Conservation (phyloP, 768 basidiomycete genomes). For the Paxillus ammoniavirescens region DNA sequence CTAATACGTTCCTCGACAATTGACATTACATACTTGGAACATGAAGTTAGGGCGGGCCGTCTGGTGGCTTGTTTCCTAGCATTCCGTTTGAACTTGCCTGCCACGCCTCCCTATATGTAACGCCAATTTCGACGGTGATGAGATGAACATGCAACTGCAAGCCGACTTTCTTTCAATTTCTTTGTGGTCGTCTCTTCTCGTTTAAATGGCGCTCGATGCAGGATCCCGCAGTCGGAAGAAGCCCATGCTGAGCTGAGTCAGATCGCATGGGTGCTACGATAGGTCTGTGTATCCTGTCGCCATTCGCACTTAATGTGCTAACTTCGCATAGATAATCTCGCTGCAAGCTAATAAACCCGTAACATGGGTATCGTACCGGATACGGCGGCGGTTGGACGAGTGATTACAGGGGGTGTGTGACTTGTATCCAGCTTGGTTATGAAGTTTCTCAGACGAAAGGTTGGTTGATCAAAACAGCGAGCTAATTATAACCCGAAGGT, state of each 20-base stretch:
- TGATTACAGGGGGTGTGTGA: no score
- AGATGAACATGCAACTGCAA: constrained; percentile 99
- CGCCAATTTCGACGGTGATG: constrained; percentile 99
- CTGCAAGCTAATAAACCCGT: constrained; percentile 99
- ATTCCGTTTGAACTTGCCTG: constrained; percentile 96
- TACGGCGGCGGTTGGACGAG: no score
- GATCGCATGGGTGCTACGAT: constrained; percentile 97
- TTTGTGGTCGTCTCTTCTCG: constrained; percentile 1
- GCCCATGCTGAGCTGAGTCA: constrained; percentile 97
- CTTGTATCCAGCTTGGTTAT: no score
- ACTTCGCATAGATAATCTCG: constrained; percentile 78
- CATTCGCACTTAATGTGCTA: not conserved
- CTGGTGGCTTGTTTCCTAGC: constrained; percentile 47
- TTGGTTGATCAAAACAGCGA: no score
- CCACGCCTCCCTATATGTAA: constrained; percentile 99
- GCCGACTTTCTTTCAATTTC: constrained; percentile 30
- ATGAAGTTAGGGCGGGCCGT: constrained; percentile 1
- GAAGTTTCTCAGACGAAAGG: no score
- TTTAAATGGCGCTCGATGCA: constrained; percentile 30
- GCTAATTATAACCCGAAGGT: no score
- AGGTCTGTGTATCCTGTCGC: constrained; percentile 48
- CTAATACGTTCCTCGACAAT: no score
- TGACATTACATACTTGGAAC: no score
- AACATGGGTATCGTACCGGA: constrained; percentile 99
- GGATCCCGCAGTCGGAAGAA: constrained; percentile 97